These are phyloP conservation scores for Smallanthus sonchifolius DNA, from an alignment of 129 eudicot genomes.

Conservation along the genomic window DNA sequence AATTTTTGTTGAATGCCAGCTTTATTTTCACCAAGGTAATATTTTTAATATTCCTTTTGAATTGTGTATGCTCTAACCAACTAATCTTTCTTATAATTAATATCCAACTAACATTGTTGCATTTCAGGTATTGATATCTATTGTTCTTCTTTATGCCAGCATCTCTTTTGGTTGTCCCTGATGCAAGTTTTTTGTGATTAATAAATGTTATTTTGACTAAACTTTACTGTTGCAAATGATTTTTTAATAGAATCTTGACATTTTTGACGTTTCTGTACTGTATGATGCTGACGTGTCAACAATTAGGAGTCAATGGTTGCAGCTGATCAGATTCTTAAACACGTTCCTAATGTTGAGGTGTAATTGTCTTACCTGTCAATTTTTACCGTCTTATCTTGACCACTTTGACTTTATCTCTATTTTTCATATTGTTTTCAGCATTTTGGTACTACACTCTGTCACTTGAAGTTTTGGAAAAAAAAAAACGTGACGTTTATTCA, in stretches of 20 bases:
- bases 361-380: no score
- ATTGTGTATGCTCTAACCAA: no score
- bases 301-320: slow-evolving; percentile 76
- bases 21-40: no score
- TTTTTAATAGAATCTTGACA: slow-evolving; percentile 67
- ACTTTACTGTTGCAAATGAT: not conserved
- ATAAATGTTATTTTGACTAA: not conserved
- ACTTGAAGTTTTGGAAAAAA: slow-evolving; percentile 88
- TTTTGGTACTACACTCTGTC: slow-evolving; percentile 68
- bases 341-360: slow-evolving; percentile 47
- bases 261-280: slow-evolving; percentile 54
- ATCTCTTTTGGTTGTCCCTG: slow-evolving; percentile 70
- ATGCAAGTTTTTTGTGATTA: slow-evolving; percentile 45
- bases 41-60: no score
- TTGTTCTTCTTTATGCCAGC: slow-evolving; percentile 79
- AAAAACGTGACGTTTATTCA: slow-evolving; percentile 76
- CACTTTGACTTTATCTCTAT: not conserved
- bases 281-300: slow-evolving; percentile 74
- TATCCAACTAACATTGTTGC: no score
- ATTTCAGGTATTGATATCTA: no score
- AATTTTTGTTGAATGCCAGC: no score
- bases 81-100: no score
- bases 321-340: slow-evolving; percentile 67
- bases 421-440: slow-evolving; percentile 34
- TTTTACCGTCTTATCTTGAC: not conserved